phyloP scores from a whole-genome alignment of 1,284 basidiomycete genomes.

The Leccinum subatratum region DNA sequence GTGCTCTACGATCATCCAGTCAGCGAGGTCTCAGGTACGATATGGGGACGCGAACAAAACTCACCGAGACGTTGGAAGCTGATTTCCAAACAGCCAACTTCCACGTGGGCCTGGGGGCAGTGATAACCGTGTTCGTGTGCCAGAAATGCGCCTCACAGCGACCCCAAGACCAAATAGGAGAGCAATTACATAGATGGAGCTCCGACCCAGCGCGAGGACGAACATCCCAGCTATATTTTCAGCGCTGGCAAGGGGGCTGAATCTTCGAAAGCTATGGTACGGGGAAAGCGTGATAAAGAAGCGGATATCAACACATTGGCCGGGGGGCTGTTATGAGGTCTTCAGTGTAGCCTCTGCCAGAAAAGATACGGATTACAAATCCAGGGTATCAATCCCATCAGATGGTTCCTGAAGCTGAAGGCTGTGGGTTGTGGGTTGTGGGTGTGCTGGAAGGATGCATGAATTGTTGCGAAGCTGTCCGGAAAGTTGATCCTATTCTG shows the following conservation, averaged over 20 bases:
- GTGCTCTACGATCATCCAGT: constrained; percentile 2
- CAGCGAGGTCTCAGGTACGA: not conserved
- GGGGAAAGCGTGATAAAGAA: not conserved
- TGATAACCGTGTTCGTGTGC: not conserved
- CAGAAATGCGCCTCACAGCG: not conserved
- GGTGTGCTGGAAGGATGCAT: not conserved
- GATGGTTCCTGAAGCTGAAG: not conserved
- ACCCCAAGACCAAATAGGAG: constrained; percentile 10
- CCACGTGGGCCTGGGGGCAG: constrained; percentile 19
- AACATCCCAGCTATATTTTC: not conserved
- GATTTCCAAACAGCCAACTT: constrained; percentile 19
- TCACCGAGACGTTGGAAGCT: constrained; percentile 15
- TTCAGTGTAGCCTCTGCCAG: not conserved
- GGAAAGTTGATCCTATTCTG: not conserved
- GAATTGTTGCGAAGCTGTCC: not conserved
- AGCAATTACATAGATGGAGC: constrained; percentile 1
- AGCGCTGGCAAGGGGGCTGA: not conserved
- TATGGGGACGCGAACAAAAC: too few species aligned
- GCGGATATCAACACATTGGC: not conserved
- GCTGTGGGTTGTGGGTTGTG: not conserved
- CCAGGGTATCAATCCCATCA: not conserved
- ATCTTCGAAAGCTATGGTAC: not conserved
- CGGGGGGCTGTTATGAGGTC: not conserved
- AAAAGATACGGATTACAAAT: not conserved
- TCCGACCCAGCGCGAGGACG: not conserved